Base-by-base conservation (phyloP, 495 filamentous ascomycete species). In the Penicillium canariense region DNA sequence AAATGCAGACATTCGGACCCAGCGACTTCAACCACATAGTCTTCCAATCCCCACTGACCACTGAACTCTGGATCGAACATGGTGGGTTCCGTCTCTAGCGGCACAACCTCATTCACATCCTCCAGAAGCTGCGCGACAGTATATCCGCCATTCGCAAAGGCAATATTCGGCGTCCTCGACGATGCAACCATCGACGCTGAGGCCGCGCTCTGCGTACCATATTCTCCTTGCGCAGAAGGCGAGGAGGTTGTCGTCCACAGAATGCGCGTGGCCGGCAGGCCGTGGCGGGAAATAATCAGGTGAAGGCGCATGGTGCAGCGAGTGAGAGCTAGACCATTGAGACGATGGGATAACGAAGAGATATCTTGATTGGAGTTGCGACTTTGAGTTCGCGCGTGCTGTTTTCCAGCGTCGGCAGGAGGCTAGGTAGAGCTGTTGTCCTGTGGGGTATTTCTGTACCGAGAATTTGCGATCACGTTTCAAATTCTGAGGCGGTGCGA, bases 1-100 rank as follows among this genome's bases (percentile, higher is more conserved):
- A 90, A 98, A 77, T 98, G 94, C 46, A 97, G 68, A 63, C 89
- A 95, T 65, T 98, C 94, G 52, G 87, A 97, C 35, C 84, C 89
- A 3, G 73, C 76, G 4, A 97, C 77, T 67, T 96, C 88, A 26
- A 96, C 91, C 15, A 83, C 84, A 71, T 98, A 98, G 64, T 97
- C 90, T 62, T 98, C 94, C 23, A 97, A 63, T 1, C 92, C 94
- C 88, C 88, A 96, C 54, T 87, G 80, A 12, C 75, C 78, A 49
- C 72, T 72, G 26, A 52, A 61, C 27, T 75, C 71, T 9, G 65
- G 56, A 31, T 75, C 71, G 30, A 75, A 68, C 27, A 69, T 39
- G 15, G 50, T 63, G 3, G 68, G 64, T 30, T 76, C 81, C 35
- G 87, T 87, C 68, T 97, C 94, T 1, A 98, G 79, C 2, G 92